A percentile compares a stretch with the other conserved stretches of the same genome.
These are phyloP conservation scores for Penicillium roqueforti DNA, from an alignment of 495 filamentous ascomycete species.

Conservation along the genomic window DNA sequence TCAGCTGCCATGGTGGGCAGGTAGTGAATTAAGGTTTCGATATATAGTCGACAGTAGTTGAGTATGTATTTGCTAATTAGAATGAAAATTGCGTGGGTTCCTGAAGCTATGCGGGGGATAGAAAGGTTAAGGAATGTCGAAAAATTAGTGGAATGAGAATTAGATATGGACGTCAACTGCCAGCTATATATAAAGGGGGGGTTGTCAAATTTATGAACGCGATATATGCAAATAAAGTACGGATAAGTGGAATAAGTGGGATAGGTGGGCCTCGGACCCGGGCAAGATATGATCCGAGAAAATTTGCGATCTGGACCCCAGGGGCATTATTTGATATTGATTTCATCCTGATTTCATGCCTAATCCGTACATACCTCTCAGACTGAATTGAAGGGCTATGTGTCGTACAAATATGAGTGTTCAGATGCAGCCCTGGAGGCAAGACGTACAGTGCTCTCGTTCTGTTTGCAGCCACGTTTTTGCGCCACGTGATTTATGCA, in stretches of 20 bases:
- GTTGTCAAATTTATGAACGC: neutral
- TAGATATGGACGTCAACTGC: neutral
- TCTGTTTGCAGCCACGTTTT: slow-evolving; percentile 4
- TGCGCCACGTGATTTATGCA: slow-evolving; percentile 5
- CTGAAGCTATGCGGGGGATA: slow-evolving; percentile 1
- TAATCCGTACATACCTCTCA: neutral
- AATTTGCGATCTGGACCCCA: neutral
- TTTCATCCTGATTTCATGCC: neutral
- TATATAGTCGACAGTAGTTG: neutral
- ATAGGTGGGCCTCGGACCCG: neutral
- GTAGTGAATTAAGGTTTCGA: neutral
- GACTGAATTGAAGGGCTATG: neutral
- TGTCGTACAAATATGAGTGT: neutral
- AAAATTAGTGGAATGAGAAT: neutral
- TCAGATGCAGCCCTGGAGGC: neutral
- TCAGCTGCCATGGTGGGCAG: slow-evolving; percentile 30
- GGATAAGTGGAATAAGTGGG: neutral
- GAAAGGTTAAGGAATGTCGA: neutral
- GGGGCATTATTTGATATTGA: neutral
- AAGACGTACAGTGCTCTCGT: neutral
- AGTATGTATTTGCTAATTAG: neutral
- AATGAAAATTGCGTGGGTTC: neutral
- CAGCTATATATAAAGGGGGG: neutral
- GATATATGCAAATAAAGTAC: neutral
- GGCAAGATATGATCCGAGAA: neutral